Base-by-base conservation (phyloP, 2,329 filamentous ascomycete species). In the Ilyonectria robusta region DNA sequence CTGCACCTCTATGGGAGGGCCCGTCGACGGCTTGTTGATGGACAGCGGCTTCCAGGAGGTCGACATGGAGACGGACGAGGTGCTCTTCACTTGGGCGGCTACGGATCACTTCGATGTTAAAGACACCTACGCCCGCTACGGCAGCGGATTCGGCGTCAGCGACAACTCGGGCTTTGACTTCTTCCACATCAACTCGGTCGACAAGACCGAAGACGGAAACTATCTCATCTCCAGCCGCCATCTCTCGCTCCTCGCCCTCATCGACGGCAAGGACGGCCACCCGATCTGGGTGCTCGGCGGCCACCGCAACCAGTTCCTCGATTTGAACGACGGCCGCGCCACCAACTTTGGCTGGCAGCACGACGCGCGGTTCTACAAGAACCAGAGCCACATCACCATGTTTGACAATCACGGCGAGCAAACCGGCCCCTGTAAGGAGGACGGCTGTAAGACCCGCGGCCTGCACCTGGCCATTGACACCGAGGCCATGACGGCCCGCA, bases 1-100 rank as follows among this genome's bases (percentile, higher is more conserved):
- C 65, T 72, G 78, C 35, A 77, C 73, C 0, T 50, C 72, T 2
- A 70, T 78, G 2, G 80, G 79, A 3, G 81, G 81, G 2, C 72
- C 77, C 2, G 58, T 62, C 15, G 73, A 79, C 6, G 77, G 75
- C 6, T 62, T 72, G 54, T 67, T 82, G 11, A 72, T 78, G 60
- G 79, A 82, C 58, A 79, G 77, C 59, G 79, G 80, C 10, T 83
- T 83, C 62, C 81, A 82, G 57, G 81, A 82, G 67, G 71, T 83
- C 6, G 78, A 83, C 42, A 62, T 79, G 7, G 77, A 71, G 6
- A 82, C 81, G 1, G 79, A 79, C 67, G 70, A 79, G 40, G 70
- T 81, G 17, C 59, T 81, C 13, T 83, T 83, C 56, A 75, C 77
- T 10, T 83, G 81, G 81, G 70, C 69, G 21, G 80, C 81, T 6